These are phyloP conservation scores for Wickerhamomyces subpelliculosus DNA, from an alignment of 805 yeast species.

Conservation along the genomic window DNA sequence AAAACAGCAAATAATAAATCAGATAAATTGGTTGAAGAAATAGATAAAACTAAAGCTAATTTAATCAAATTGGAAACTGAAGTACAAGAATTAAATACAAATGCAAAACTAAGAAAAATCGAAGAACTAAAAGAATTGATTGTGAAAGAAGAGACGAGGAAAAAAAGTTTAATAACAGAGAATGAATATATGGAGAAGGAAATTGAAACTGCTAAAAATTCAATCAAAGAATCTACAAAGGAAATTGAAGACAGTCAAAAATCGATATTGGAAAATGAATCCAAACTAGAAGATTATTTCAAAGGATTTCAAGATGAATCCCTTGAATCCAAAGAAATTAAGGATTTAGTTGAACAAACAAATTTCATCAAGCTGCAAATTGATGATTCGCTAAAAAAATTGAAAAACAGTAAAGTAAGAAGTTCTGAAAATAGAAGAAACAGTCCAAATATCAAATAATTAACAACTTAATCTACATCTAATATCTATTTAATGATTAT, in stretches of 20 bases:
- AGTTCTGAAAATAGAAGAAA: slow-evolving; percentile 12
- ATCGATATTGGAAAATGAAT: slow-evolving; percentile 7
- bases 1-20: slow-evolving; percentile 25
- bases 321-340: slow-evolving; percentile 9
- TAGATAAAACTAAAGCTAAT: slow-evolving; percentile 18
- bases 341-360: slow-evolving; percentile 6
- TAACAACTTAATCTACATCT: too few species aligned
- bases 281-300: slow-evolving; percentile 13
- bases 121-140: slow-evolving; percentile 41
- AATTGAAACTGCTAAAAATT: slow-evolving; percentile 41
- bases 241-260: slow-evolving; percentile 21
- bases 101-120: slow-evolving; percentile 22
- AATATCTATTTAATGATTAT: too few species aligned
- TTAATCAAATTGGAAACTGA: slow-evolving; percentile 23
- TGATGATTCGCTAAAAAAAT: slow-evolving; percentile 14
- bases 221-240: slow-evolving; percentile 38
- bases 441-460: slow-evolving; percentile 11
- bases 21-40: slow-evolving; percentile 18
- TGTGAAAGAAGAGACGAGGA: slow-evolving; percentile 32
- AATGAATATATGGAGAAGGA: slow-evolving; percentile 58
- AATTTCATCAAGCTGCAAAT: slow-evolving; percentile 9
- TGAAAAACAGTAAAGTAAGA: slow-evolving; percentile 13
- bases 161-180: slow-evolving; percentile 48
- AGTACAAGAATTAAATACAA: slow-evolving; percentile 21
- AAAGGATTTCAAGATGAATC: slow-evolving; percentile 9